Percentiles rank a stretch among this genome's conserved stretches.
Conservation (phyloP, 2,329 filamentous ascomycete species). For the Emergomyces pasteurianus region DNA sequence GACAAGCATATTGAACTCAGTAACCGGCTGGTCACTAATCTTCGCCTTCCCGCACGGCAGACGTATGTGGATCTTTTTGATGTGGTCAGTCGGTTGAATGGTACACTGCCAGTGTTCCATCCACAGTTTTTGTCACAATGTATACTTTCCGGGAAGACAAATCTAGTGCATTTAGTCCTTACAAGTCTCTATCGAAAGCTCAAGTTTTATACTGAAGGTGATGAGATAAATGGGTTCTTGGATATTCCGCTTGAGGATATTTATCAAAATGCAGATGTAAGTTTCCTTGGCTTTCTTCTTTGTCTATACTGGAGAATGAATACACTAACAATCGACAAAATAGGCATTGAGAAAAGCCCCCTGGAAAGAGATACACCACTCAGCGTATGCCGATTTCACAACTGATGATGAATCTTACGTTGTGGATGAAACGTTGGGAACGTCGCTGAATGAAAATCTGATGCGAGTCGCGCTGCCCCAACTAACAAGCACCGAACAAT, state of each 20-base stretch:
- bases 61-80: conserved; percentile 62
- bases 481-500: conserved; percentile 74
- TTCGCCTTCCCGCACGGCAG: conserved; percentile 38
- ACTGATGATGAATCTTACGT: conserved; percentile 46
- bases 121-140: conserved; percentile 83
- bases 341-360: conserved; percentile 29
- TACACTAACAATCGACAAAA: conserved; percentile 12
- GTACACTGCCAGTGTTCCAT: conserved; percentile 79
- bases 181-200: conserved; percentile 60
- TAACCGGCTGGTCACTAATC: conserved; percentile 46
- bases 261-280: conserved; percentile 35
- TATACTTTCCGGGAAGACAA: conserved; percentile 65
- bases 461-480: conserved; percentile 62
- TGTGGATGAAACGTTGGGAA: conserved; percentile 60
- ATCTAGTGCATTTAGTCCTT: conserved; percentile 60
- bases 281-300: conserved; percentile 6
- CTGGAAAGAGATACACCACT: conserved; percentile 37
- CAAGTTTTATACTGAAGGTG: conserved; percentile 73
- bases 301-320: not conserved
- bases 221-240: conserved; percentile 66
- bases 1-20: conserved; percentile 60
- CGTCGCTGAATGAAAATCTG: conserved; percentile 63
- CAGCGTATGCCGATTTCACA: conserved; percentile 40
- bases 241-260: conserved; percentile 44
- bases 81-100: conserved; percentile 71